Base-by-base conservation (phyloP, 257 asterid genomes). In the Nicotiana tomentosiformis region DNA sequence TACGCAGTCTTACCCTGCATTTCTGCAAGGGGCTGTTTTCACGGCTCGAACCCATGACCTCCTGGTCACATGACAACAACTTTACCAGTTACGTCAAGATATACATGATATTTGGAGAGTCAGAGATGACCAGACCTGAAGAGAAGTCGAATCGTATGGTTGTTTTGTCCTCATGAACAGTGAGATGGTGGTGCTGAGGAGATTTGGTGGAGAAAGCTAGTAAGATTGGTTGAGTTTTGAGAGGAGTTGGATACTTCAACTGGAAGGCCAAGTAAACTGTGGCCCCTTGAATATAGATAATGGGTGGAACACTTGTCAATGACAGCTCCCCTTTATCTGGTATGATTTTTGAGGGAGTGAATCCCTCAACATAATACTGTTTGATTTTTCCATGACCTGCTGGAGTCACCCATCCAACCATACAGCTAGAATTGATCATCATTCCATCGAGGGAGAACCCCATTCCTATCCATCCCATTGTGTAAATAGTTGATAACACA, bases 391-490 rank as follows among this genome's bases (percentile, higher is more conserved):
- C 92, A n/a, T 80, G 88, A 26, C 98, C 98, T 88, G 89, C 93
- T 2, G 43, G 29, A 64, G 88, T 89, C 77, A 96, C 82, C 99
- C 98, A 96, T 76, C 97, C 99, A 46, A 87, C 97, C 91, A 94
- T 94, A 89, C 93, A 94, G 89, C 99, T 94, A 2, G 98, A 87
- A 35, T 93, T 94, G 1, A 96, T 86, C 99, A 94, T 96, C 93
- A 83, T 94, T 46, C 98, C 98, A 32, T 91, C 90, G 7, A 66
- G 88, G 4, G 99, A 96, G 67, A 96, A 93, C 4, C 98, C 98
- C 53, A 96, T 94, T n/a, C 99, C 99, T 16, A 93, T 95, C 99
- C 99, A 94, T 66, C 99, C 99, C 10, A 87, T 86, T 2, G 93
- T 93, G 90, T 96, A 94, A 53, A 90, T 80, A 62, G 97, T 88